These are phyloP conservation scores for Epichloe scottii DNA, from an alignment of 2,329 filamentous ascomycete species.

Conservation along the genomic window DNA sequence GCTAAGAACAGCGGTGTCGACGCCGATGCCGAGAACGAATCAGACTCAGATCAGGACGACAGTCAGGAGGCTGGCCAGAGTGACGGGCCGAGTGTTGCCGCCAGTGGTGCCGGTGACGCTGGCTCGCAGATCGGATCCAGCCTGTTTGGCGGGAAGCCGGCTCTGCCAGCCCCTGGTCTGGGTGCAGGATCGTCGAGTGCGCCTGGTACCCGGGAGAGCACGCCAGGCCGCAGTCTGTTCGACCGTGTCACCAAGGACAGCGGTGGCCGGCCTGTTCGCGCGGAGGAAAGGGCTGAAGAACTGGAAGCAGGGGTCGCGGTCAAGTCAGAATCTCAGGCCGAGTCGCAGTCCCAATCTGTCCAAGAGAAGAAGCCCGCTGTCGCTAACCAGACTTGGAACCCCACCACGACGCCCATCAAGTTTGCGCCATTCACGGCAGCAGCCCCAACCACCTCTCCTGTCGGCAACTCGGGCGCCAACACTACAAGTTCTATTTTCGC, in stretches of 20 bases:
- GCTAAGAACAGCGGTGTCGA: slow-evolving; percentile 40
- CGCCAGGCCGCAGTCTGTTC: slow-evolving; percentile 39
- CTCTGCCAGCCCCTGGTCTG: slow-evolving; percentile 12
- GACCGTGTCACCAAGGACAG: slow-evolving; percentile 39
- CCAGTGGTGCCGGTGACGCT: slow-evolving; percentile 28
- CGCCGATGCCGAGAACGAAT: slow-evolving; percentile 33
- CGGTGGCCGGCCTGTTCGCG: slow-evolving; percentile 36
- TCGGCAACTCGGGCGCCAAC: slow-evolving; percentile 18
- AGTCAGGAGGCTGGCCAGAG: slow-evolving; percentile 30
- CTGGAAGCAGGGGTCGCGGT: neutral
- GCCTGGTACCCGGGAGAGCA: slow-evolving; percentile 31
- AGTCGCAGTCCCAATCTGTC: neutral
- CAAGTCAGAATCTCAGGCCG: neutral
- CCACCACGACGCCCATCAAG: slow-evolving; percentile 41
- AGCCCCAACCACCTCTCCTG: slow-evolving; percentile 18
- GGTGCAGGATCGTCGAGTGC: slow-evolving; percentile 20
- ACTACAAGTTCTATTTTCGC: slow-evolving; percentile 23
- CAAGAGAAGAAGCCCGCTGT: slow-evolving; percentile 17
- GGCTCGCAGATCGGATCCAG: slow-evolving; percentile 19
- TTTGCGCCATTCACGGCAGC: slow-evolving; percentile 28
- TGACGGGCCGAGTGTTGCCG: slow-evolving; percentile 29
- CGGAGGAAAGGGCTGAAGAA: slow-evolving; percentile 16
- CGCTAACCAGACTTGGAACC: slow-evolving; percentile 28
- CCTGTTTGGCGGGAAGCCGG: slow-evolving; percentile 20
- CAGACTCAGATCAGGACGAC: slow-evolving; percentile 30